Base-by-base conservation (phyloP, 805 yeast genomes). In the Nakazawaea peltata region DNA sequence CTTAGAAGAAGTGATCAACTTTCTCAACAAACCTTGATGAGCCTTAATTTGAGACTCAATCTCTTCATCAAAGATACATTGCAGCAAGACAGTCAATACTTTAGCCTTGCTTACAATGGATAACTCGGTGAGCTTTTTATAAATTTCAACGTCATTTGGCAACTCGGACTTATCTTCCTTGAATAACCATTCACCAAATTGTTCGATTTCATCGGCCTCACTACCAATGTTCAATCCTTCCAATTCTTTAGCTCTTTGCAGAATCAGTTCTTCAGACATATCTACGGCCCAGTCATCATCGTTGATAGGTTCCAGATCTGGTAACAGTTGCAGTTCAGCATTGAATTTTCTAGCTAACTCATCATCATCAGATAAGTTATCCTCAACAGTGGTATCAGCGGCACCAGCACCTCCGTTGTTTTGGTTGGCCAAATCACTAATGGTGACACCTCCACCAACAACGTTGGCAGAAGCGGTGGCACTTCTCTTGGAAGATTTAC, bases 261-360 rank as follows among this genome's bases (percentile, higher is more conserved):
- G 79, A 45, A 90, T 85, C 40, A 97, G 97, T 63, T 87, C 97
- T 58, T 84, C 92, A 32, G 95, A 83, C 74, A 88, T 85, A 59
- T 90, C 98, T 28, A 88, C 95, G 14, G 96, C 86, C 97, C 97
- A 90, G 46, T 85, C 95, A 47, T 84, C 97, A 54, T 87, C 95
- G 44, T 79, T 78, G 36, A 83, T 81, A 32, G 62, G 68, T 42
- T 72, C 77, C 41, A 75, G 72, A 33, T 72, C 72, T 25, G 74
- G 68, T 41, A 83, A 65, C 26, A 68, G 73, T 10, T 86, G 80
- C 15, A 92, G 94, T 57, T 83, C 94, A 30, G 92, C 86, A 56
- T 76, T 80, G 67, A 82, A 81, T 53, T 81, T 81, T 54, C 77
- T 72, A 29, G 92, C 77, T 46, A 83, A 69, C 37, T 74, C 80